These are phyloP conservation scores for Globisporangium apiculatum DNA, from an alignment of 352 stramenopile species.

Conservation along the genomic window DNA sequence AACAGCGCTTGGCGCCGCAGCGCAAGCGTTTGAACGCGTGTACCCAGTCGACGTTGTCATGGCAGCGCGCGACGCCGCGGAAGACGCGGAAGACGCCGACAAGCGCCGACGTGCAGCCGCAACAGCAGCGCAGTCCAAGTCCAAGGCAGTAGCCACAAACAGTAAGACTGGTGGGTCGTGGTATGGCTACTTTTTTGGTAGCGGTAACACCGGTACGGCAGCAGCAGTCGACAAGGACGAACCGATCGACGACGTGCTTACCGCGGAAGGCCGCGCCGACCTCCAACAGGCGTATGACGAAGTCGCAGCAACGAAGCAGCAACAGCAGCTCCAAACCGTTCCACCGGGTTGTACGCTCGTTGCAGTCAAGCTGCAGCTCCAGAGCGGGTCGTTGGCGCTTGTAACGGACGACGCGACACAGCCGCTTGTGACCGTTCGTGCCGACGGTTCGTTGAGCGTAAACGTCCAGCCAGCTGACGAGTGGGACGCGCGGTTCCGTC, in stretches of 20 bases:
- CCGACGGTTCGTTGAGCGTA: conserved; percentile 44
- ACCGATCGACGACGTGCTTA: conserved; percentile 34
- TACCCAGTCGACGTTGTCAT: conserved; percentile 72
- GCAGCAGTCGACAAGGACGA: conserved; percentile 10
- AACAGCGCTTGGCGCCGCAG: conserved; percentile 22
- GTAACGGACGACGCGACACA: conserved; percentile 22
- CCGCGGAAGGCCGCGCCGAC: conserved; percentile 54
- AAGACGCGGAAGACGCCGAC: conserved; percentile 35
- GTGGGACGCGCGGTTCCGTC: conserved; percentile 50
- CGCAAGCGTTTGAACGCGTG: conserved; percentile 43
- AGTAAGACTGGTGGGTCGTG: conserved; percentile 35
- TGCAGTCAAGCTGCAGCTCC: conserved; percentile 56
- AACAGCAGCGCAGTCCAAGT: conserved; percentile 8
- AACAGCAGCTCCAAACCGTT: conserved; percentile 25
- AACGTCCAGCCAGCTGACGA: conserved; percentile 63
- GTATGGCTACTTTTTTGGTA: conserved; percentile 80
- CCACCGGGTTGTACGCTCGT: conserved; percentile 64
- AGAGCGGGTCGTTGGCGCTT: conserved; percentile 39
- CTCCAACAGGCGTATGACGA: conserved; percentile 73
- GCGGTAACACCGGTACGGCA: conserved; percentile 7
- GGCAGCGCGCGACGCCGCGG: conserved; percentile 43
- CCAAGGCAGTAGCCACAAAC: conserved; percentile 8
- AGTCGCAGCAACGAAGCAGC: conserved; percentile 43
- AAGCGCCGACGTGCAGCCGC: conserved; percentile 20
- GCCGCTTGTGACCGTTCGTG: conserved; percentile 39